Base-by-base conservation (phyloP, 352 stramenopile species). In the Globisporangium yorkense region DNA sequence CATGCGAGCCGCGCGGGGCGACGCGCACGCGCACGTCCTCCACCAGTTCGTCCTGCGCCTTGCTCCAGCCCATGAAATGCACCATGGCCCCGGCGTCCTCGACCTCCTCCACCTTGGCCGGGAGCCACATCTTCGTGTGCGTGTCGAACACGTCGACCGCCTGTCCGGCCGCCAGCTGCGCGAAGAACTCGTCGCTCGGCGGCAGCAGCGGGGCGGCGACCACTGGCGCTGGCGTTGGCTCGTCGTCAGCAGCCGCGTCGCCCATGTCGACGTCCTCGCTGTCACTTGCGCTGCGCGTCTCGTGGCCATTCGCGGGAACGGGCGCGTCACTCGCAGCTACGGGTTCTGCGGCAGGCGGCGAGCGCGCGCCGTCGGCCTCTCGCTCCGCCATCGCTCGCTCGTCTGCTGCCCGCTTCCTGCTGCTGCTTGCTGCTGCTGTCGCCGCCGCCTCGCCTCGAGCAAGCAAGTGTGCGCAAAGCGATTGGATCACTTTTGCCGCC, bases 51-150 rank as follows among this genome's bases (percentile, higher is more conserved):
- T 89, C 70, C 20, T 63, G 70, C 35, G 70, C 73, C 16, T 76
- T 76, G 55, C 74, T 87, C 79, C 77, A 89, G 33, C 74, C 77
- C 66, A 92, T 75, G 57, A 77, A 92, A 50, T 89, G 79, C 55
- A 92, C 68, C 35, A 41, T 71, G 52, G 68, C 75, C 13, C 55
- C 24, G 2, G 60, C 56, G 2, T 71, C 71, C 49, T 70, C 48
- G 12, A 74, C 44, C 24, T 27, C 41, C 16, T 81, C 70, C 43
- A 89, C 71, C 57, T 81, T 86, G 31, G 79, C 79, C 3, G 81
- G 62, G 50, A 89, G 61, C 81, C 81, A 92, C 47, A 61, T 54
- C 39, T 82, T 73, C 20, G 66, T 79, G 37, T 64, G 45, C 47
- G 74, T 59, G 51, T 80, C 82, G 51, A 66, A 88, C 18, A 89